Conservation (phyloP, 2,329 filamentous ascomycete species). For the Ophiostoma piceae region DNA sequence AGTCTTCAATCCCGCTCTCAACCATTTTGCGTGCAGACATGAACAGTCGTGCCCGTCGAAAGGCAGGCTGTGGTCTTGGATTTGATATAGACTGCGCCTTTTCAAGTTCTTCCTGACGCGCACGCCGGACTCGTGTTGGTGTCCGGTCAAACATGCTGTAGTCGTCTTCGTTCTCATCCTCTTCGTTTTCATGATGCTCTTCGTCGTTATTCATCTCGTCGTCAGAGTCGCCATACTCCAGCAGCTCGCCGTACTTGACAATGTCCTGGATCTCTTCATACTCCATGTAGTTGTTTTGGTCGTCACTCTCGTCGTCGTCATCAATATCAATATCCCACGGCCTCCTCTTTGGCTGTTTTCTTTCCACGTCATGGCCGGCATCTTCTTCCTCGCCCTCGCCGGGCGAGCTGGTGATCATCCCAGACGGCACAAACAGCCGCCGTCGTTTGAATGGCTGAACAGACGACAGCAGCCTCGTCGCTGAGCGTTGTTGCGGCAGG, state of each 20-base stretch:
- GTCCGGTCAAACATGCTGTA: slow-evolving; percentile 17
- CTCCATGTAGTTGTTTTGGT: slow-evolving; percentile 15
- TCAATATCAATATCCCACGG: slow-evolving; percentile 1
- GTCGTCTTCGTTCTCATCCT: slow-evolving; percentile 10
- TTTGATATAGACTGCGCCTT: not conserved
- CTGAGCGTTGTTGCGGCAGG: not conserved
- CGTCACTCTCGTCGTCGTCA: slow-evolving; percentile 5
- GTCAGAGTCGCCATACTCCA: slow-evolving; percentile 14
- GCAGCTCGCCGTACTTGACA: slow-evolving; percentile 19
- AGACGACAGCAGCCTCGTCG: slow-evolving; percentile 5
- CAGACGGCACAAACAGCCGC: slow-evolving; percentile 22
- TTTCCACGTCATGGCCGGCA: not conserved
- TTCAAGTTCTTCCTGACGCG: not conserved
- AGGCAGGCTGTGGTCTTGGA: not conserved
- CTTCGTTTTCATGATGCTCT: slow-evolving; percentile 7
- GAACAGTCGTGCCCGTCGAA: slow-evolving; percentile 20
- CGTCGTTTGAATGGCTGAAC: slow-evolving; percentile 24
- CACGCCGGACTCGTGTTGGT: slow-evolving; percentile 12
- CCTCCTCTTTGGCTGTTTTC: not conserved
- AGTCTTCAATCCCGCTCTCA: not conserved
- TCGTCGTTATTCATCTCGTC: not conserved
- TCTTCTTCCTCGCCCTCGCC: not conserved
- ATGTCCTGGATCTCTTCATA: slow-evolving; percentile 22
- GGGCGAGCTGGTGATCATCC: slow-evolving; percentile 16
- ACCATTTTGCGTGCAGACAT: not conserved